Conservation (phyloP, 306 rosid genomes). For the Astragalus glycyphyllos region DNA sequence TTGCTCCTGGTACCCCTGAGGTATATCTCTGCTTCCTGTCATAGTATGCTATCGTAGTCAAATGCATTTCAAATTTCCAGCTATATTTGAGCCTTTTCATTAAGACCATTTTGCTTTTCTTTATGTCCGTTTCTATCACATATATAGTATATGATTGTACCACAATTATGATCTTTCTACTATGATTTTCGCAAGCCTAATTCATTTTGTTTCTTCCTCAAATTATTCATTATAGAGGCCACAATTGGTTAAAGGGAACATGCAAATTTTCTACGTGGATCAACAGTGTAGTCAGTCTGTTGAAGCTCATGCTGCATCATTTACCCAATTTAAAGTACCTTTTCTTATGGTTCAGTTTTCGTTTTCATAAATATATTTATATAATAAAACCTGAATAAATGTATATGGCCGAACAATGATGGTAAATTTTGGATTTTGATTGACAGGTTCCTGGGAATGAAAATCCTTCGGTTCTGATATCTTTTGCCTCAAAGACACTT, state of each 20-base stretch:
- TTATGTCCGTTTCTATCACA: conserved; percentile 9
- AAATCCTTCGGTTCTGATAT: conserved; percentile 80
- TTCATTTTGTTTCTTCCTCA: conserved; percentile 35
- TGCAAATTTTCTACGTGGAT: conserved; percentile 96
- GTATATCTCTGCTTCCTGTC: conserved; percentile 53
- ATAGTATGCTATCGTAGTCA: conserved; percentile 8
- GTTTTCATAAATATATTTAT: conserved; percentile 24
- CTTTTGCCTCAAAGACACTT: conserved; percentile 75
- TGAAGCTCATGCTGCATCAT: conserved; percentile 98
- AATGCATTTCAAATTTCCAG: conserved; percentile 29
- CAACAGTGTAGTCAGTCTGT: conserved; percentile 99
- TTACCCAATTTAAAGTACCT: conserved; percentile 90
- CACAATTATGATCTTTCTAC: conserved; percentile 1
- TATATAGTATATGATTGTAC: conserved; percentile 5
- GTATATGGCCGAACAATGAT: no score
- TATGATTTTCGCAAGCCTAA: conserved; percentile 22
- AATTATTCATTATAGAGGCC: conserved; percentile 67
- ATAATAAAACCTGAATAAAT: conserved; percentile 17
- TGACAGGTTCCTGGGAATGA: conserved; percentile 62
- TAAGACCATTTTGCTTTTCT: conserved; percentile 9
- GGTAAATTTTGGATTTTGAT: no score
- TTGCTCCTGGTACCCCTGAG: conserved; percentile 99
- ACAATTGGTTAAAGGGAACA: conserved; percentile 95
- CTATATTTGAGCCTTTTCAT: conserved; percentile 24
- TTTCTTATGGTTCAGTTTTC: conserved; percentile 8